Evolutionary conservation across 352 stramenopile species (phyloP).

Genomic region (Globisporangium carolinianum): DNA sequence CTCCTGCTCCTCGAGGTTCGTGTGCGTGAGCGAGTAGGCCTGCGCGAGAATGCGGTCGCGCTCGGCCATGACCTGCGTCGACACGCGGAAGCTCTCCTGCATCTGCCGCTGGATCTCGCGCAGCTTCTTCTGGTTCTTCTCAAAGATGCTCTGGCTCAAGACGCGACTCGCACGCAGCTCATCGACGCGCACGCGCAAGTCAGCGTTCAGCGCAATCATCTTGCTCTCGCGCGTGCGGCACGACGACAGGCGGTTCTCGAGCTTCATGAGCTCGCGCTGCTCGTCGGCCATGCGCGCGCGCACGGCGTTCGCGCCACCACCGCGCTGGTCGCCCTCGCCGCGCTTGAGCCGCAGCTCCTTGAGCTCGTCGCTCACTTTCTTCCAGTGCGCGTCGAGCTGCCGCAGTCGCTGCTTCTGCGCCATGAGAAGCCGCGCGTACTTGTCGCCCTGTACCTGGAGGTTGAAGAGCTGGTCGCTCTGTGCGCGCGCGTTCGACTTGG

Average conservation of each 20-base stretch:
- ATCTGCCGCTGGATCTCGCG: conserved; percentile 72
- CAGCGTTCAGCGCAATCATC: conserved; percentile 48
- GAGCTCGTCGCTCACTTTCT: conserved; percentile 58
- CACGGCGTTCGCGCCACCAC: conserved; percentile 63
- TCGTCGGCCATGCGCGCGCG: conserved; percentile 64
- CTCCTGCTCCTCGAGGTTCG: conserved; percentile 74
- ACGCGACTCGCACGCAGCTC: conserved; percentile 55
- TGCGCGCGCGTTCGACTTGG: conserved; percentile 54
- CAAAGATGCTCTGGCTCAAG: conserved; percentile 65
- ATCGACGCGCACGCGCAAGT: conserved; percentile 49
- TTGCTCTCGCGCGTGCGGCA: conserved; percentile 74
- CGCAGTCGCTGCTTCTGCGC: conserved; percentile 66
- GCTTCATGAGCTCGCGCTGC: conserved; percentile 69
- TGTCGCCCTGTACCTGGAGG: conserved; percentile 75
- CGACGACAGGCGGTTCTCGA: conserved; percentile 69
- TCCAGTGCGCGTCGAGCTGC: conserved; percentile 64
- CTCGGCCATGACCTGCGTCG: conserved; percentile 65
- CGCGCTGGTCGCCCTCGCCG: conserved; percentile 64
- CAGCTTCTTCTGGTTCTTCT: conserved; percentile 74
- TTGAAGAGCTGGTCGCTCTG: conserved; percentile 81
- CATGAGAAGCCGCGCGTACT: conserved; percentile 61
- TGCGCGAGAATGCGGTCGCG: conserved; percentile 65
- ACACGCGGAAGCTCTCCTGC: conserved; percentile 62
- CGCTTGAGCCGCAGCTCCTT: conserved; percentile 57
- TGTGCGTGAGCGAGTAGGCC: conserved; percentile 53